Evolutionary conservation across 2,329 filamentous ascomycete genomes (phyloP).

Genomic region (Penicillium fuscoglaucum): DNA sequence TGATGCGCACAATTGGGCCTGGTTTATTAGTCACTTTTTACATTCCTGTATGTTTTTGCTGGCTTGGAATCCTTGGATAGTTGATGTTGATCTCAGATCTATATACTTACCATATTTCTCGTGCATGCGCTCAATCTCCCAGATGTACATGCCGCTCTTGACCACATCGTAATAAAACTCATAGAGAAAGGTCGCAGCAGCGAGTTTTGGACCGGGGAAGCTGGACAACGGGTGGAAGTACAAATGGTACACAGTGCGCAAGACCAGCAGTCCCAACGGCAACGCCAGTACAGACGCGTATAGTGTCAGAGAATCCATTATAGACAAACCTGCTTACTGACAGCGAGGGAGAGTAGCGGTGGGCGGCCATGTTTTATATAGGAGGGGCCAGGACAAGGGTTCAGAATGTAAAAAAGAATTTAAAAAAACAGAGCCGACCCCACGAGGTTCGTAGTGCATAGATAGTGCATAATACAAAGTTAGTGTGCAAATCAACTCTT

Average conservation of each 20-base stretch:
- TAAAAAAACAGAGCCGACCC: background rate
- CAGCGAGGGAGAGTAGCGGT: background rate
- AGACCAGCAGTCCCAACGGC: slow-evolving; percentile 1
- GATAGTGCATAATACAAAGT: background rate
- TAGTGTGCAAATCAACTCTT: background rate
- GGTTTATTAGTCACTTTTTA: background rate
- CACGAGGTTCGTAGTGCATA: slow-evolving; percentile 4
- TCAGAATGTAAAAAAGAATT: background rate
- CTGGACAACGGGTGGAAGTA: slow-evolving; percentile 33
- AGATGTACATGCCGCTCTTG: slow-evolving; percentile 32
- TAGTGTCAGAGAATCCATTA: slow-evolving; percentile 11
- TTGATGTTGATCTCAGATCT: background rate
- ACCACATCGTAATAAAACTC: slow-evolving; percentile 38
- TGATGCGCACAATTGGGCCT: slow-evolving; percentile 43
- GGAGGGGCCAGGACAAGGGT: background rate
- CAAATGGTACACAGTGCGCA: slow-evolving; percentile 15
- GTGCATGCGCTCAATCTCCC: slow-evolving; percentile 34
- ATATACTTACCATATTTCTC: slow-evolving; percentile 33
- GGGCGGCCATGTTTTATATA: background rate
- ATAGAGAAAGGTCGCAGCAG: slow-evolving; percentile 34
- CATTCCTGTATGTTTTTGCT: background rate
- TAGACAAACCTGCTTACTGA: background rate
- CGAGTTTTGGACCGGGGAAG: slow-evolving; percentile 37
- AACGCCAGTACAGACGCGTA: background rate
- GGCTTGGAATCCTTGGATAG: background rate